Percentiles rank a stretch among this genome's conserved stretches.
These are phyloP conservation scores for Bassia scoparia DNA, from an alignment of 148 eudicot genomes.

Conservation along the genomic window DNA sequence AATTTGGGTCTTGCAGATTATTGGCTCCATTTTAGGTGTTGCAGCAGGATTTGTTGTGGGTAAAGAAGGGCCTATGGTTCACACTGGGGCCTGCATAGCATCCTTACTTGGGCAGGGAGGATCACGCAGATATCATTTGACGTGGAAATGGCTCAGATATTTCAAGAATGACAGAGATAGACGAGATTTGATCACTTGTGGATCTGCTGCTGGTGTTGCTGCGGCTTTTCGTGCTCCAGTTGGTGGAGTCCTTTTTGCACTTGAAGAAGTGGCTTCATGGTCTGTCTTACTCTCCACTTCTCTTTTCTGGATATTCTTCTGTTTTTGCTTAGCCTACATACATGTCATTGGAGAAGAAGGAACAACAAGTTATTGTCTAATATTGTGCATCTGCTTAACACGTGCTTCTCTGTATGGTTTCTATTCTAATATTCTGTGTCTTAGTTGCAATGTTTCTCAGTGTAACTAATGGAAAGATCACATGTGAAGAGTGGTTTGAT, in stretches of 20 bases:
- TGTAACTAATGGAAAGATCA: background rate
- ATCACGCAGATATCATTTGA: constrained; percentile 60
- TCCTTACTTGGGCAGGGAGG: constrained; percentile 87
- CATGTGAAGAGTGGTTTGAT: background rate
- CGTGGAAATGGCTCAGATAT: constrained; percentile 70
- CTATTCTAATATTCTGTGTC: background rate
- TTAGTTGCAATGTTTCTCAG: background rate
- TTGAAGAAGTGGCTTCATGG: constrained; percentile 86
- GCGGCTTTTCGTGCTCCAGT: constrained; percentile 89
- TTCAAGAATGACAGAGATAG: constrained; percentile 77
- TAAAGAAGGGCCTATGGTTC: constrained; percentile 93
- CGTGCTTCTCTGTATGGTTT: background rate
- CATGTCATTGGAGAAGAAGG: background rate
- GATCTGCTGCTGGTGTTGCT: constrained; percentile 87
- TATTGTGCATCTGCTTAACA: background rate
- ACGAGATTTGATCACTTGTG: constrained; percentile 79
- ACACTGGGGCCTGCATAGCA: constrained; percentile 81
- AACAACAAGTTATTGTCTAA: background rate
- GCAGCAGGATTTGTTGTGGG: constrained; percentile 82
- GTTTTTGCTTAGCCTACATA: background rate
- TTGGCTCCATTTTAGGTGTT: constrained; percentile 71
- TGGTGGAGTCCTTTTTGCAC: constrained; percentile 88
- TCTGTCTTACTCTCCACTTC: constrained; percentile 26
- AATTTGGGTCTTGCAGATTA: constrained; percentile 37
- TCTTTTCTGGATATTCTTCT: constrained; percentile 3